A percentile compares a stretch with the other conserved stretches of the same genome.
Conservation (phyloP, 257 asterid species). For the Solanum paucissectum region DNA sequence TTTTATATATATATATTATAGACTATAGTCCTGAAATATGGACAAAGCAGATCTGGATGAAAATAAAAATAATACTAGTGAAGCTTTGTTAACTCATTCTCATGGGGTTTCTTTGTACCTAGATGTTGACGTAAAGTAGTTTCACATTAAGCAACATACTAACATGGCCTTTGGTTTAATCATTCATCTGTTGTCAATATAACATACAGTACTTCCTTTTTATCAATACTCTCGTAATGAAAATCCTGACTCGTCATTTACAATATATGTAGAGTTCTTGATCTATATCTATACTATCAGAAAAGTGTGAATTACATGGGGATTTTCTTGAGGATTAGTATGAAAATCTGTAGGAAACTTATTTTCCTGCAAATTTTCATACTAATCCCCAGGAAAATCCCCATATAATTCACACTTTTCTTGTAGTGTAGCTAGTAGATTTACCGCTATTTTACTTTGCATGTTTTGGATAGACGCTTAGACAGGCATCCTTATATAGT, state of each 20-base stretch:
- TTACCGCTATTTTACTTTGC: background rate
- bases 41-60: background rate
- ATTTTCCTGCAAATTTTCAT: too few relatives aligned
- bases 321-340: too few relatives aligned
- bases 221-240: too few relatives aligned
- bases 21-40: background rate
- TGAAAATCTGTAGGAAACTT: too few relatives aligned
- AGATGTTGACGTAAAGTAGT: slow-evolving; percentile 1
- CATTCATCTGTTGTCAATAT: background rate
- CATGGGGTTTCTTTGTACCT: background rate
- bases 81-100: background rate
- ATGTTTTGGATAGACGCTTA: background rate
- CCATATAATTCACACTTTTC: too few relatives aligned
- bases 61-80: background rate
- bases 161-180: background rate
- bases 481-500: background rate
- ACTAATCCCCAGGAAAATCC: too few relatives aligned
- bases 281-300: background rate
- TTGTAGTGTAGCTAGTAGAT: background rate
- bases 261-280: background rate
- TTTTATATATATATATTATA: background rate
- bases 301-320: too few relatives aligned
- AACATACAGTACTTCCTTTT: background rate
- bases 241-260: background rate
- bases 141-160: background rate